Evolutionary conservation across 2,329 filamentous ascomycete genomes (phyloP), one percentile per base, ranked within the genome.

Genomic region (Bimuria novae-zelandiae): DNA sequence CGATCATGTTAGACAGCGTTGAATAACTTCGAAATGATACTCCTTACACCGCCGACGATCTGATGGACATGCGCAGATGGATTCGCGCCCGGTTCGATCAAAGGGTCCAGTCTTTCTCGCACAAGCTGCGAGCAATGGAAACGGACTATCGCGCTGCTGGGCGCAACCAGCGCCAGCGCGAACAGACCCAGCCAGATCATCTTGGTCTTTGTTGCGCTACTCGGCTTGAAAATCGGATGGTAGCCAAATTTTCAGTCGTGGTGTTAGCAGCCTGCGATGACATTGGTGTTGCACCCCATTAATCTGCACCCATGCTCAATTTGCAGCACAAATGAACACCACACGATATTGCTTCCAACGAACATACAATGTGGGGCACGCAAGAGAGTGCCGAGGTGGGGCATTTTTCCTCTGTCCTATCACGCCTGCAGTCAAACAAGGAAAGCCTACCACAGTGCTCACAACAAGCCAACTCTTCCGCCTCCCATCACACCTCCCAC

Each of bases 81-180:
- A 45, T 48, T 46, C 14, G 43, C 23, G 7, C 62, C 62, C 11
- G 62, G 62, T 14, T 54, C 46, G 4, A 65, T 54, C 25, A 65
- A 44, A 16, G 62, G 62, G 35, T 65, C 62, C 22, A 65, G 53
- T 49, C 62, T 46, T 42, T 65, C 49, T 16, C 50, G 58, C 8
- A 65, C 61, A 11, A 65, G 54, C 39, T 65, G 62, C 23, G 60
- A 62, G 50, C 62, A 65, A 27, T 63, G 62, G 45, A 65, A 65
- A 45, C 62, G 55, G 19, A 65, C 59, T 21, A 65, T 39, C 16
- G 61, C 62, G 39, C 29, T 53, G 57, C 59, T 57, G n/a, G 55
- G 48, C 23, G 49, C 43, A 41, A 54, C 55, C 25, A 63, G 47
- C 32, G 54, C 56, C 35, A 65, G 45, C 1, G 50, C n/a, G 21